These are phyloP conservation scores for Alternaria gaisen DNA, from an alignment of 2,329 filamentous ascomycete species.

Conservation along the genomic window DNA sequence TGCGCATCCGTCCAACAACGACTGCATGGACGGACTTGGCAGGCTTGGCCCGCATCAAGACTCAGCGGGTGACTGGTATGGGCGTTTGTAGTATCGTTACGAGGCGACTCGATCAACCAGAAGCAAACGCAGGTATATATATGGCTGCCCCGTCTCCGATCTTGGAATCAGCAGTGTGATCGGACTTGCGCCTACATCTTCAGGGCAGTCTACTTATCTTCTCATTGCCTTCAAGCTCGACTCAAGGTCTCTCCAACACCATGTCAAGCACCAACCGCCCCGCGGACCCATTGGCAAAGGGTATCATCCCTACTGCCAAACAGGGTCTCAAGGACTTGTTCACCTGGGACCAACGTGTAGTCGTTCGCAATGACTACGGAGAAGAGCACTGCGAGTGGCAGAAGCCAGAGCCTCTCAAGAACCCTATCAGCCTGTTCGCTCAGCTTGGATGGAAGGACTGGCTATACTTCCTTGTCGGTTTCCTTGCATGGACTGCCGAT, in stretches of 20 bases:
- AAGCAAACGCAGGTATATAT: constrained; percentile 29
- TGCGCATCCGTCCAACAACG: constrained; percentile 24
- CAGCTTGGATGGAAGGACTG: constrained; percentile 73
- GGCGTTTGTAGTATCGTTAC: constrained; percentile 23
- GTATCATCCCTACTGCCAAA: constrained; percentile 69
- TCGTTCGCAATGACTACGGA: constrained; percentile 70
- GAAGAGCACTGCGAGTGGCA: constrained; percentile 75
- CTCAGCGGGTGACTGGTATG: constrained; percentile 31
- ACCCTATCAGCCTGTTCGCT: constrained; percentile 74
- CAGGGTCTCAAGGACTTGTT: constrained; percentile 73
- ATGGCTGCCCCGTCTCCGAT: constrained; percentile 17
- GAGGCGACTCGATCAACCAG: constrained; percentile 20
- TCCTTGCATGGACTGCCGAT: constrained; percentile 80
- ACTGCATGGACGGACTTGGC: constrained; percentile 41
- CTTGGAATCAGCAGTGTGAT: constrained; percentile 20
- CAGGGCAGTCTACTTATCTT: constrained; percentile 9
- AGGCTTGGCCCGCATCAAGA: constrained; percentile 42
- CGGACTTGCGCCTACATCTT: constrained; percentile 27
- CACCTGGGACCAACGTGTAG: constrained; percentile 77
- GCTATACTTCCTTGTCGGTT: constrained; percentile 78
- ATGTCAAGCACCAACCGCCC: constrained; percentile 55
- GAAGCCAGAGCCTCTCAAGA: constrained; percentile 69
- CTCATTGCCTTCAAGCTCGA: constrained; percentile 13
- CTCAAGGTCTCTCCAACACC: constrained; percentile 17
- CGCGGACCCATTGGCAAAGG: constrained; percentile 73